Base-by-base conservation (phyloP, 331 rosid genomes). In the Malus hybrid region DNA sequence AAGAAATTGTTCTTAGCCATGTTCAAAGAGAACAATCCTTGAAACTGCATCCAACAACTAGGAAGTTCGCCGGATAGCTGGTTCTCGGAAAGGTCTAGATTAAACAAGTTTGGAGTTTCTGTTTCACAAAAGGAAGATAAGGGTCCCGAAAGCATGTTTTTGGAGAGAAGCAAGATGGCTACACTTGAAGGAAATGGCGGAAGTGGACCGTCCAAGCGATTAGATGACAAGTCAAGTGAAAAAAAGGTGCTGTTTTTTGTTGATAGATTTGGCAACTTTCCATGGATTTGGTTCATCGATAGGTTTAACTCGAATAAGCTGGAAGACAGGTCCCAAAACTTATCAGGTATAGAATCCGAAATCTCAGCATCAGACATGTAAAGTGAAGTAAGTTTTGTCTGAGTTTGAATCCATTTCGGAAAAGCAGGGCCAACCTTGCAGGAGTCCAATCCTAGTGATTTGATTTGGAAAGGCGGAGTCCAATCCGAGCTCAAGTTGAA, bases 401-500 rank as follows among this genome's bases (percentile, higher is more conserved):
- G 84, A 10, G 80, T 56, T 16, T 44, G 75, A 68, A 87, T 63
- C 91, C 91, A 84, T 61, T 70, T 66, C 1, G 88, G 91, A 61
- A 87, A 85, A 9, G 69, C 11, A 15, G 84, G 85, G 65, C 91
- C 87, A 3, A 82, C 70, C 29, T 34, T 87, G 77, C 91, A 83
- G 71, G 85, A 81, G 19, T 55, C 9, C 57, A 81, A 7, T 70
- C 0, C 4, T 22, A 85, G 19, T 0, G 0, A 0, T 1, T 1
- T 0, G 11, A 89, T n/a, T 57, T 80, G 75, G 16, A 87, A 89
- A 65, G 87, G 76, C 12, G 90, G 87, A 16, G 74, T 27, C 88
- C 85, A 85, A n/a, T 42, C 52, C 6, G 80, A 29, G 60, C 76
- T 79, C 3, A 85, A 24, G 67, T 78, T 83, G 52, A 89, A 78